Evolutionary conservation across 768 basidiomycete genomes (phyloP).

Genomic region (Pleurotus djamor): DNA sequence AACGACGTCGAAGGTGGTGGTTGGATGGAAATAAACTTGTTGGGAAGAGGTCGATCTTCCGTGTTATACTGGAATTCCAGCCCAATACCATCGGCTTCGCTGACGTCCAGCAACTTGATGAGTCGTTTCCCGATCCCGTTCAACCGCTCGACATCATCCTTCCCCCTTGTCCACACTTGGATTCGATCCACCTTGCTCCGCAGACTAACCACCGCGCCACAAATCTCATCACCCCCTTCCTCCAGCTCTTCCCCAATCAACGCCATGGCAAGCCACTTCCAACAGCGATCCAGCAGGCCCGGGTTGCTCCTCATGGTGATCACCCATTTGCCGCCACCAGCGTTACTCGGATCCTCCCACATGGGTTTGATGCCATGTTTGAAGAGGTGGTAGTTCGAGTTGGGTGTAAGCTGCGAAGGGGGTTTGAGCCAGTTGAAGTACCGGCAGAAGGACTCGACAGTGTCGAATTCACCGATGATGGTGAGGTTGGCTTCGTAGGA

Average conservation of each 20-base stretch:
- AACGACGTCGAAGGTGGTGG: constrained; percentile 64
- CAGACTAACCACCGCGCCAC: constrained; percentile 85
- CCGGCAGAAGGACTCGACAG: constrained; percentile 87
- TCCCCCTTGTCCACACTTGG: constrained; percentile 86
- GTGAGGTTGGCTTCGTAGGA: constrained; percentile 89
- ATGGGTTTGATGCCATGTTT: constrained; percentile 93
- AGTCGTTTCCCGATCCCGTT: constrained; percentile 85
- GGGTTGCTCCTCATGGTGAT: constrained; percentile 89
- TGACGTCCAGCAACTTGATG: constrained; percentile 79
- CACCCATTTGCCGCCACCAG: constrained; percentile 93
- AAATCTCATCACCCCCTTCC: constrained; percentile 66
- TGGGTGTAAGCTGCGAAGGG: constrained; percentile 83
- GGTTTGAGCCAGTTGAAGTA: constrained; percentile 95
- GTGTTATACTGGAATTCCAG: constrained; percentile 94
- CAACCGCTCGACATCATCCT: constrained; percentile 82
- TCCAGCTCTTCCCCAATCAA: constrained; percentile 84
- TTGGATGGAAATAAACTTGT: constrained; percentile 83
- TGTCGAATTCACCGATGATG: constrained; percentile 86
- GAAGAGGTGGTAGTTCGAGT: constrained; percentile 95
- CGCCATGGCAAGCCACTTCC: constrained; percentile 90
- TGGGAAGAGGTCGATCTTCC: constrained; percentile 79
- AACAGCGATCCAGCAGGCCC: constrained; percentile 77
- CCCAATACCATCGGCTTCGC: constrained; percentile 81
- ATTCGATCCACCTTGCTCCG: constrained; percentile 87
- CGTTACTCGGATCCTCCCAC: constrained; percentile 96